Evolutionary conservation across 768 basidiomycete genomes (phyloP).

Genomic region (Calvatia gigantea): DNA sequence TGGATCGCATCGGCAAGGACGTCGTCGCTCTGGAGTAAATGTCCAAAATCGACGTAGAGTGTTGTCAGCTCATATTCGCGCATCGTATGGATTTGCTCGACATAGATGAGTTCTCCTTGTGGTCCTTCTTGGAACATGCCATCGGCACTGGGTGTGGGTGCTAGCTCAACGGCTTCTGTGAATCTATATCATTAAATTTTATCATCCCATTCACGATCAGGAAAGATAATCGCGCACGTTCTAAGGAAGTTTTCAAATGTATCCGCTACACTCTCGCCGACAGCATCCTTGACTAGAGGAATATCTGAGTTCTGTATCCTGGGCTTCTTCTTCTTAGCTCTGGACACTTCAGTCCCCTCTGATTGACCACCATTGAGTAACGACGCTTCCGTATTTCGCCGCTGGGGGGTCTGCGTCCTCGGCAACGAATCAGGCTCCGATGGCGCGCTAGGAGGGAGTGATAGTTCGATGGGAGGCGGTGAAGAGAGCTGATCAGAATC

Average conservation of each 20-base stretch:
- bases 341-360: conserved; percentile 27
- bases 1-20: conserved; percentile 92
- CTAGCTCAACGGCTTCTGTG: conserved; percentile 75
- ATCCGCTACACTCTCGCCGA: conserved; percentile 92
- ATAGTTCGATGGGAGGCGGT: conserved; percentile 49
- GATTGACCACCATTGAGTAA: conserved; percentile 40
- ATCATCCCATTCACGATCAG: not conserved
- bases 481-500: conserved; percentile 57
- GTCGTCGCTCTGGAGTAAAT: conserved; percentile 87
- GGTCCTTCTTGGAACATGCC: conserved; percentile 50
- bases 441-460: conserved; percentile 48
- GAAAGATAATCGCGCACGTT: conserved; percentile 53
- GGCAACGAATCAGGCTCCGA: conserved; percentile 34
- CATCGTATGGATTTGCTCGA: conserved; percentile 95
- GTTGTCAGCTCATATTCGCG: conserved; percentile 92
- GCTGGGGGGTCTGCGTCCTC: conserved; percentile 31
- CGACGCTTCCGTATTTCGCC: conserved; percentile 49
- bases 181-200: conserved; percentile 48
- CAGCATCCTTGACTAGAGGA: conserved; percentile 87
- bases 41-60: conserved; percentile 93
- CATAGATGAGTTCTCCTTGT: conserved; percentile 72
- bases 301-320: conserved; percentile 63
- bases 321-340: conserved; percentile 38
- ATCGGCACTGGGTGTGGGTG: conserved; percentile 79
- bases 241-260: conserved; percentile 90